Conservation (phyloP, 1,139 yeast species). For the Candida pseudoviswanathii region DNA sequence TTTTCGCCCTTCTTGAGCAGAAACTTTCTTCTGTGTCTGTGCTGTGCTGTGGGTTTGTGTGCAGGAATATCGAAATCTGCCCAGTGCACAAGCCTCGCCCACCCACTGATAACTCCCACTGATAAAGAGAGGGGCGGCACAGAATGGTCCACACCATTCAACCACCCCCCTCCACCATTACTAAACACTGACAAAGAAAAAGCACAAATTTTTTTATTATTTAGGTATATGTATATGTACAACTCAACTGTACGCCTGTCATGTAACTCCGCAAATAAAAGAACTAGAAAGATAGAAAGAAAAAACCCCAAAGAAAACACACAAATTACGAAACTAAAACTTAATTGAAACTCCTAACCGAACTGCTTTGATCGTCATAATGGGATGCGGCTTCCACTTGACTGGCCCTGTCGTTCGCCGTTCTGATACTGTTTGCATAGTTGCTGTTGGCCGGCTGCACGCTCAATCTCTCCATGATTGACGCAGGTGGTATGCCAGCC, state of each 20-base stretch:
- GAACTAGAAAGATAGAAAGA: background rate
- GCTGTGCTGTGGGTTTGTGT: too few relatives aligned
- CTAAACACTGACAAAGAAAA: too few relatives aligned
- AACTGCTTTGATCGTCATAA: constrained; percentile 16
- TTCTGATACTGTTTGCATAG: constrained; percentile 29
- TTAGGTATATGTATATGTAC: background rate
- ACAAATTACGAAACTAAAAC: background rate
- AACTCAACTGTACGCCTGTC: background rate
- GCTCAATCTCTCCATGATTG: constrained; percentile 55
- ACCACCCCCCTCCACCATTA: too few relatives aligned
- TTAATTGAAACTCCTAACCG: constrained; percentile 12
- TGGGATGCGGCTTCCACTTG: constrained; percentile 16
- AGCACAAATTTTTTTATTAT: too few relatives aligned
- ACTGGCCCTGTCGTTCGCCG: constrained; percentile 22
- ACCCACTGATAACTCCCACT: too few relatives aligned
- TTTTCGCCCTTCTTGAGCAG: background rate
- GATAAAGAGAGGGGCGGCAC: background rate
- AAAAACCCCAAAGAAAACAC: background rate
- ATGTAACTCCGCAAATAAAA: background rate
- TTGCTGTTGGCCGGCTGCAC: constrained; percentile 34
- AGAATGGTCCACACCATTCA: too few relatives aligned
- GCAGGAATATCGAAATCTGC: background rate
- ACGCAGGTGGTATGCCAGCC: constrained; percentile 66
- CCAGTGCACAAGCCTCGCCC: background rate
- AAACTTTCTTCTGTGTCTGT: background rate